A percentile compares a stretch with the other conserved stretches of the same genome.
Evolutionary conservation across 768 basidiomycete species (phyloP).

Genomic region (Ephemerocybe angulata): DNA sequence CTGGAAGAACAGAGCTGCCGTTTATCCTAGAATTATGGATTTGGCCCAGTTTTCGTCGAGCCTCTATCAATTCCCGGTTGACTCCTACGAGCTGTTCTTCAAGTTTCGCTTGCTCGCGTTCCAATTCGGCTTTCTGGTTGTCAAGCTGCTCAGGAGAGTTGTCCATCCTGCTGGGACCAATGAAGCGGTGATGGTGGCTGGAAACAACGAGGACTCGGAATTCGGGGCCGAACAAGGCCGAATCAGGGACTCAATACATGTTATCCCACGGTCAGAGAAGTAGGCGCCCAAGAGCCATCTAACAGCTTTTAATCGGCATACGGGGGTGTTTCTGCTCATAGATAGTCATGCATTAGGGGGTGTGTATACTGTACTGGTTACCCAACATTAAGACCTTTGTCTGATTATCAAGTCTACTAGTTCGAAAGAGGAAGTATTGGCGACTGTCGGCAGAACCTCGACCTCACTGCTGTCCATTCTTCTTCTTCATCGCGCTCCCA

Average conservation of each 20-base stretch:
- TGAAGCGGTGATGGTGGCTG: background rate
- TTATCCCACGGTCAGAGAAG: no score
- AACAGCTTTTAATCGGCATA: no score
- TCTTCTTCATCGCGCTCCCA: background rate
- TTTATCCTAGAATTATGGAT: background rate
- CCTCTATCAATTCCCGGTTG: background rate
- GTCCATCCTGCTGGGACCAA: background rate
- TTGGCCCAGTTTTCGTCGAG: background rate
- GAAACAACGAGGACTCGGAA: background rate
- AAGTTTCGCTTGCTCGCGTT: background rate
- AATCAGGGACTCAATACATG: no score
- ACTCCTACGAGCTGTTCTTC: background rate
- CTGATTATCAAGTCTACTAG: no score
- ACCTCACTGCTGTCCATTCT: background rate
- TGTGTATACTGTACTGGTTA: no score
- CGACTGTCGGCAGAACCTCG: no score
- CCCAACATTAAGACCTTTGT: no score
- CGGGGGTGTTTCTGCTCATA: no score
- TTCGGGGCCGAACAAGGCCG: no score
- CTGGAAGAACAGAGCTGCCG: background rate
- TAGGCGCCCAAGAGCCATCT: no score
- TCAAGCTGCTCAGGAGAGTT: background rate
- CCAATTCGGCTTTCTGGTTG: background rate
- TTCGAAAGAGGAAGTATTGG: no score
- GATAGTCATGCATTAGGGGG: no score